Evolutionary conservation across 129 eudicot species (phyloP).

Genomic region (Artemisia tridentata): DNA sequence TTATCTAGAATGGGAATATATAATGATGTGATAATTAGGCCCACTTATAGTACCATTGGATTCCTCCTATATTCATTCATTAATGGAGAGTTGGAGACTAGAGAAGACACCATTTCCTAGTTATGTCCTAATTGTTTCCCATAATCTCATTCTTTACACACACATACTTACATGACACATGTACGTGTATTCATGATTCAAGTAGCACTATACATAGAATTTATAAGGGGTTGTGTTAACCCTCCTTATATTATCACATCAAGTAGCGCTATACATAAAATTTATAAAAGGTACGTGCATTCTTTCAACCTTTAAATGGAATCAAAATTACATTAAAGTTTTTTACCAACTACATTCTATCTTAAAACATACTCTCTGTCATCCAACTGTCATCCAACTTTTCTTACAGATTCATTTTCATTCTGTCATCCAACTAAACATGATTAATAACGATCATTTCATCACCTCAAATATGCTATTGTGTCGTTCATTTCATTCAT

Average conservation of each 20-base stretch:
- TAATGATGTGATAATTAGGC: slow-evolving; percentile 37
- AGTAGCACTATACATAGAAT: too few relatives aligned
- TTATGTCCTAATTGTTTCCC: slow-evolving; percentile 28
- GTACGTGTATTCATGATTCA: neutral
- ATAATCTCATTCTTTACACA: slow-evolving; percentile 18
- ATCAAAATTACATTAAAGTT: neutral
- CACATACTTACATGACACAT: too few relatives aligned
- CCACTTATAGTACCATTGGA: slow-evolving; percentile 48
- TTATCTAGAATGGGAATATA: slow-evolving; percentile 16
- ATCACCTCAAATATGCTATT: neutral
- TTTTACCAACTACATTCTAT: neutral
- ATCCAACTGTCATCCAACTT: too few relatives aligned
- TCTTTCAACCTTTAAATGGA: too few relatives aligned
- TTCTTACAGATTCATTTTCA: too few relatives aligned
- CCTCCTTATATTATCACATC: too few relatives aligned
- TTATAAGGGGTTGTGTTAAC: too few relatives aligned
- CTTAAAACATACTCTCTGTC: too few relatives aligned
- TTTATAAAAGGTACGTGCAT: too few relatives aligned
- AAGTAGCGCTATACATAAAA: too few relatives aligned
- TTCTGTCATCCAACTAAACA: too few relatives aligned
- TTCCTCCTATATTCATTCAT: slow-evolving; percentile 33
- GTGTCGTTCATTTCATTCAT: too few relatives aligned
- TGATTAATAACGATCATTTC: neutral
- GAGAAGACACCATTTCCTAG: slow-evolving; percentile 30
- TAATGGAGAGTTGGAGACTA: slow-evolving; percentile 25